Percentiles rank a stretch among this genome's conserved stretches.
phyloP scores from a whole-genome alignment of 2,329 filamentous ascomycete species.

The Colletotrichum eleusines region DNA sequence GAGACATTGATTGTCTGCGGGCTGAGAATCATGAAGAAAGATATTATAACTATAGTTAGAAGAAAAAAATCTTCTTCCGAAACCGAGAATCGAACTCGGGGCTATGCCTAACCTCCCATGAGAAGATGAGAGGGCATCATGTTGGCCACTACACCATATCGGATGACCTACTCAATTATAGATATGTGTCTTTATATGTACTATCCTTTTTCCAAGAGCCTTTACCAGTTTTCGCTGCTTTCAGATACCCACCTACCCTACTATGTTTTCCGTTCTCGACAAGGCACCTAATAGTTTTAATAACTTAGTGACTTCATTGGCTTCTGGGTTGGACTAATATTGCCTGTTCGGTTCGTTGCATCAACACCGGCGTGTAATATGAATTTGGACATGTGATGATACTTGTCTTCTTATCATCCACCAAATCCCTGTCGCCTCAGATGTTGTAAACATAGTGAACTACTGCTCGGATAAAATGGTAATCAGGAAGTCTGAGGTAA shows the following conservation, averaged over 20 bases:
- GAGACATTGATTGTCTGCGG: too few relatives aligned
- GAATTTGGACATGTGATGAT: neutral
- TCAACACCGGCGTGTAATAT: neutral
- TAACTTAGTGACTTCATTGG: neutral
- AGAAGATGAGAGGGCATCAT: slow-evolving; percentile 26
- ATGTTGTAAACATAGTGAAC: neutral
- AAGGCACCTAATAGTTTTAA: too few relatives aligned
- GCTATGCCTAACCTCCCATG: slow-evolving; percentile 37
- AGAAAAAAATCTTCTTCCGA: too few relatives aligned
- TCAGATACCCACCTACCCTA: neutral
- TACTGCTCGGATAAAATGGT: neutral
- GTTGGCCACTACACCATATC: slow-evolving; percentile 40
- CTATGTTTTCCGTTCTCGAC: neutral
- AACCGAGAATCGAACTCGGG: slow-evolving; percentile 42
- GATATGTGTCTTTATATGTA: too few relatives aligned
- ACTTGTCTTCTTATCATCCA: neutral
- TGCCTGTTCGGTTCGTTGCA: neutral
- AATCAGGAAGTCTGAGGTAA: neutral
- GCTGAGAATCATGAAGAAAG: too few relatives aligned
- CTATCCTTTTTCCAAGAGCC: too few relatives aligned
- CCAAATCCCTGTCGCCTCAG: neutral
- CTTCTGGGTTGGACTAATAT: neutral
- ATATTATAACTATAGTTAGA: too few relatives aligned
- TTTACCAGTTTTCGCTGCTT: too few relatives aligned
- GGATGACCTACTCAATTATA: too few relatives aligned